A percentile compares a stretch with the other conserved stretches of the same genome.
These are phyloP conservation scores for Alternaria ventricosa DNA, from an alignment of 2,329 filamentous ascomycete genomes.

Conservation along the genomic window DNA sequence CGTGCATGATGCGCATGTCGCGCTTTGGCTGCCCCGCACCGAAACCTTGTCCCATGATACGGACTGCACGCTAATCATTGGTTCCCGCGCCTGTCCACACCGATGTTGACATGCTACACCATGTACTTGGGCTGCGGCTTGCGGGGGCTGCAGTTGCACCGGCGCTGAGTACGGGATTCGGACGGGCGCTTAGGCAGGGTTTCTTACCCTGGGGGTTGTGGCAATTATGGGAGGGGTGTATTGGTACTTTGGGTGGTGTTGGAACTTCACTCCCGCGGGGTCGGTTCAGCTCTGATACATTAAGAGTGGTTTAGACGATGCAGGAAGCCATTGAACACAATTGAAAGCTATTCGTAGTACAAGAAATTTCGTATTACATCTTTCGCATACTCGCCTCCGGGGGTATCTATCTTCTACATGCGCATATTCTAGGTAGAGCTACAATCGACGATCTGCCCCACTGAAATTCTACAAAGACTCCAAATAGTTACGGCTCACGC, in stretches of 20 bases:
- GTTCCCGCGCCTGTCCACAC: conserved; percentile 3
- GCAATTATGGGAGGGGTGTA: not conserved
- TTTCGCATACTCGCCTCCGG: not conserved
- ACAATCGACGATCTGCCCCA: not conserved
- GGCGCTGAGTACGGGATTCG: not conserved
- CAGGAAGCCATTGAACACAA: not conserved
- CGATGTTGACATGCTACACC: not conserved
- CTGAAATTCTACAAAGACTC: not conserved
- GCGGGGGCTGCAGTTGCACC: not conserved
- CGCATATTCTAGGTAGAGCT: not conserved
- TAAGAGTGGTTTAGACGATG: not conserved
- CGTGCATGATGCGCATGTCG: conserved; percentile 2
- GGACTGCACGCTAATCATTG: conserved; percentile 3
- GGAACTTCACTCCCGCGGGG: not conserved
- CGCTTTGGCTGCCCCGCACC: conserved; percentile 8
- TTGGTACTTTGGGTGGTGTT: not conserved
- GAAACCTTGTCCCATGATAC: conserved; percentile 12
- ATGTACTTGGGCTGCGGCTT: not conserved
- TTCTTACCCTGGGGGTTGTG: not conserved
- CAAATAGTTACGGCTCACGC: not conserved
- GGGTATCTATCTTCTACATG: conserved; percentile 9
- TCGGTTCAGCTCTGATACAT: not conserved
- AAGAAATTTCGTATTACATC: not conserved
- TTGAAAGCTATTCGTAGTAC: not conserved
- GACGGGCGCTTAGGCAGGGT: conserved; percentile 14